Evolutionary conservation across 352 stramenopile genomes (phyloP).

Genomic region (Lagenidium sp.): DNA sequence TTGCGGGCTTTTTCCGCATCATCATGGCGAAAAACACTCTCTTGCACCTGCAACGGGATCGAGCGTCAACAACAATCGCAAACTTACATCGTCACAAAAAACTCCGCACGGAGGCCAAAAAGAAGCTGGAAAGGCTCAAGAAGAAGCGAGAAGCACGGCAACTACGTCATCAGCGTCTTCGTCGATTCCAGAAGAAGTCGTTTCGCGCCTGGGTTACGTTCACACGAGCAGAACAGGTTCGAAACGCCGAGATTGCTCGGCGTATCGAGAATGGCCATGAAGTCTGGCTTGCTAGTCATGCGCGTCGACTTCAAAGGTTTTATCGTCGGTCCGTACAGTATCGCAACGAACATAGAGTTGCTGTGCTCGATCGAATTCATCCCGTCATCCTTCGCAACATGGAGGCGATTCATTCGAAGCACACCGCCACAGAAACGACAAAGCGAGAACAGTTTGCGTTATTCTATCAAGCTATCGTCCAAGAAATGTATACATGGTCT

Average conservation of each 20-base stretch:
- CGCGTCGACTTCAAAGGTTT: slow-evolving; percentile 3
- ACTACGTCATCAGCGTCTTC: neutral
- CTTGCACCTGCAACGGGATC: slow-evolving; percentile 11
- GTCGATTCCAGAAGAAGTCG: neutral
- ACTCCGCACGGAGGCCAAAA: slow-evolving; percentile 11
- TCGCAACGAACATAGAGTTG: no score
- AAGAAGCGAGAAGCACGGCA: slow-evolving; percentile 16
- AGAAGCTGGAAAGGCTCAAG: slow-evolving; percentile 2
- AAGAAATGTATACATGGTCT: slow-evolving; percentile 25
- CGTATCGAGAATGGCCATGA: slow-evolving; percentile 6
- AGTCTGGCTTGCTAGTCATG: slow-evolving; percentile 11
- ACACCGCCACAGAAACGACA: neutral
- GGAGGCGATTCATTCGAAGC: neutral
- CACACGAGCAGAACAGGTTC: neutral
- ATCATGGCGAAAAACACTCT: slow-evolving; percentile 16
- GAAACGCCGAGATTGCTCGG: neutral
- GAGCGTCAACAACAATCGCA: slow-evolving; percentile 18
- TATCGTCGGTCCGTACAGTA: no score
- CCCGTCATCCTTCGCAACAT: neutral
- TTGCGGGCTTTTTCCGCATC: slow-evolving; percentile 25
- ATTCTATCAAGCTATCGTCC: slow-evolving; percentile 14
- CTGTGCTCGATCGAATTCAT: no score
- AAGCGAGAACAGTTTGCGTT: slow-evolving; percentile 5
- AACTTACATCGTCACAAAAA: slow-evolving; percentile 12
- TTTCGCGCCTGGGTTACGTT: slow-evolving; percentile 4